Evolutionary conservation across 352 stramenopile species (phyloP), one percentile per base, ranked within the genome.

Genomic region (Blastocystis sp.): DNA sequence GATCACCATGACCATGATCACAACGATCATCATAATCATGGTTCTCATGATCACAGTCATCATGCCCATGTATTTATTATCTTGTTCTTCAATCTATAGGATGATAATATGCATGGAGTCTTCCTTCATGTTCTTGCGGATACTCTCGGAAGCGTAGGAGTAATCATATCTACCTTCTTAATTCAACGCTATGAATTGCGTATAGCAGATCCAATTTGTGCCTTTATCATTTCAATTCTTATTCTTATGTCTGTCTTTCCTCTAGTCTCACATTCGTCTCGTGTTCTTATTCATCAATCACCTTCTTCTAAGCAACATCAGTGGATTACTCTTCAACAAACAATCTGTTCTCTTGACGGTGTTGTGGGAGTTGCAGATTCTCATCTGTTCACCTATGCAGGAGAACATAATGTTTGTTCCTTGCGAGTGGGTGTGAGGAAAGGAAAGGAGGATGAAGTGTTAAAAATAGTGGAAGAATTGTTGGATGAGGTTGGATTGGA

Each of bases 31-130:
- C 92, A 94, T 51, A 91, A 92, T 13, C 91, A 93, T 87, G 35
- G 87, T 17, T 27, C 88, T 51, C 5, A 89, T 44, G 78, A n/a
- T n/a, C n/a, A n/a, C n/a, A n/a, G n/a, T n/a, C n/a, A n/a, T n/a
- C n/a, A n/a, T n/a, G 81, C 27, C 19, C 35, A 5, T 44, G 90
- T 75, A 76, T 51, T 5, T 69, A 90, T 22, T 44, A 58, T n/a
- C n/a, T n/a, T n/a, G n/a, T n/a, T n/a, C n/a, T n/a, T n/a, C n/a
- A n/a, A 4, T 42, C 87, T 1, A 19, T 92, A 91, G 78, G 96
- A 95, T 90, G 94, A 92, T 82, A 97, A 97, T 90, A 96, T 96
- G 93, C 95, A 96, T 89, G 94, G 94, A 13, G 94, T 97, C 17
- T 97, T 96, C 68, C 91, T 97, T 40, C 94, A 97, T 77, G 93